Evolutionary conservation across 805 yeast species (phyloP), one percentile per base, ranked within the genome.

Genomic region (Pichia paraexigua): DNA sequence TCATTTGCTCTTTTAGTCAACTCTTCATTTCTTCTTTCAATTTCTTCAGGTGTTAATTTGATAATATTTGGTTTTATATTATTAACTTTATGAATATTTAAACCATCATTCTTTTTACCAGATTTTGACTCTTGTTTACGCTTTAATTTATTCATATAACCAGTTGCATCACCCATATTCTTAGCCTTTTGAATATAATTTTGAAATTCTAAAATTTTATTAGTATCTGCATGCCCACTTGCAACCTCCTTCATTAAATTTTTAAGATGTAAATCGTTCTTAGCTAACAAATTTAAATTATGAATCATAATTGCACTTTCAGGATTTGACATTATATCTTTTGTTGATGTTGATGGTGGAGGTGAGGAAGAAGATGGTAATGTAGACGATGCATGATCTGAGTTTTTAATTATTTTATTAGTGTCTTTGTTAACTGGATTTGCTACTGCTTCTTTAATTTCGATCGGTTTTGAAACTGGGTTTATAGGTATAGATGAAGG

Each of bases 231-330:
- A 24, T 73, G 75, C 5, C 96, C 96, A 51, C 84, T 77, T 0
- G 98, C 97, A 2, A 92, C 97, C 6, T 76, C 77, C 55, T 83
- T 82, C 97, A 92, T 90, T 48, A 92, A 69, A 1, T 76, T 68
- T 56, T 82, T 85, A 47, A 92, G 67, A 5, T 82, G 75, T 0
- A 80, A 74, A 60, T 90, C 95, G 5, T 75, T 73, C 41, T 85
- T 76, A 0, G 97, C 97, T 67, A 92, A 82, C 1, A 85, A 74
- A 61, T 91, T 91, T 61, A 92, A 75, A 59, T 89, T 87, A 5
- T 86, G 81, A 58, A 92, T 89, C 87, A 92, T 88, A 55, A 85
- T 79, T 42, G 85, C 84, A 60, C 86, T 85, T 47, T 81, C 86
- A 1, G 80, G 78, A 5, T 85, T 71, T 53, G 60, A 70, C 69